phyloP scores from a whole-genome alignment of 176 grass and related monocot species.

The Cenchrus purpureus region DNA sequence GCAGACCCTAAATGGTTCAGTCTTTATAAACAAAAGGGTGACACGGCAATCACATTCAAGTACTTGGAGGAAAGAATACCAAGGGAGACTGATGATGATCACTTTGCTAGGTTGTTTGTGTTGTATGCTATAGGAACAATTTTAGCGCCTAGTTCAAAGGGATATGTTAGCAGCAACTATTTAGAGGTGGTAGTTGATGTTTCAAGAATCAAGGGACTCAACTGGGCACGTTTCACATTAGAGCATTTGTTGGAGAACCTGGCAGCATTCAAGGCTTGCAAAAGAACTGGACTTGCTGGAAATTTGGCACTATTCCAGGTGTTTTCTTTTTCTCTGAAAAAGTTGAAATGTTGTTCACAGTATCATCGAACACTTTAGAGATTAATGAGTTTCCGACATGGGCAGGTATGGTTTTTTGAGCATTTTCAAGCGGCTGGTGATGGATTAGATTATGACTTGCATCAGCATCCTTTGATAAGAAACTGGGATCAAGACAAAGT shows the following conservation, averaged over 20 bases:
- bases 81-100: not conserved
- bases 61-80: not conserved
- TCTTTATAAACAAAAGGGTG: not conserved
- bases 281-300: not conserved
- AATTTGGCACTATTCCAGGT: slow-evolving; percentile 15
- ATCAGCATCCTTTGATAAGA: not conserved
- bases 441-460: not conserved
- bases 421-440: not conserved
- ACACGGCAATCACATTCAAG: not conserved
- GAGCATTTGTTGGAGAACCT: not conserved
- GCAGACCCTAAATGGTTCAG: not conserved
- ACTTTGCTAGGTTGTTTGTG: not conserved
- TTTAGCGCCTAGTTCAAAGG: slow-evolving; percentile 1
- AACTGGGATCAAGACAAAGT: not conserved
- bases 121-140: not conserved
- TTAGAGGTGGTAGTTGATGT: not conserved
- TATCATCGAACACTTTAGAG: not conserved
- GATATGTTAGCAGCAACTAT: not conserved
- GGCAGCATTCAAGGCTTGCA: not conserved
- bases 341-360: not conserved
- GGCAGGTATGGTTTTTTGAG: not conserved
- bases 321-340: not conserved
- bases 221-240: not conserved
- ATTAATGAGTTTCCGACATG: not conserved
- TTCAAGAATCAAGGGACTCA: not conserved